phyloP scores from a whole-genome alignment of 441 rosid species.

The Corymbia calophylla region DNA sequence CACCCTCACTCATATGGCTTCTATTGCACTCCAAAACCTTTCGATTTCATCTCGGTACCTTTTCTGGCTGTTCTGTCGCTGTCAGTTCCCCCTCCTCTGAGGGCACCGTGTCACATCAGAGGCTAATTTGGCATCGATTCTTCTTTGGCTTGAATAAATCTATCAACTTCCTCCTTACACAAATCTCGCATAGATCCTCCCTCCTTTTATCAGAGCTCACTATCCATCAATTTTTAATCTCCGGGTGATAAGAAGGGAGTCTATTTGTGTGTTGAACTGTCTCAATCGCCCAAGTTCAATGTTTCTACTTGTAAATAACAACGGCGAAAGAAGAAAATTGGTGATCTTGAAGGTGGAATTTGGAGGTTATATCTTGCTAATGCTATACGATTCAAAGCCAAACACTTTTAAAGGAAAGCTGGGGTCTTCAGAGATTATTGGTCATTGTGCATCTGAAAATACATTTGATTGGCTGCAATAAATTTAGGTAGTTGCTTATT shows the following conservation, averaged over 20 bases:
- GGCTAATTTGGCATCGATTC: neutral
- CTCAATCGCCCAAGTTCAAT: neutral
- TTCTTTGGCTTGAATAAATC: neutral
- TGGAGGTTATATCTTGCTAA: neutral
- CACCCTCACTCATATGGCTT: neutral
- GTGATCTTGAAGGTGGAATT: neutral
- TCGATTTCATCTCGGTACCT: neutral
- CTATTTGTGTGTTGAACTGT: neutral
- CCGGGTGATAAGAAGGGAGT: neutral
- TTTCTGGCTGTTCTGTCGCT: neutral
- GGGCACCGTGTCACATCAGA: neutral
- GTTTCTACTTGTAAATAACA: neutral
- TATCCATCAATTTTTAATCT: neutral
- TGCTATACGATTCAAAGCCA: neutral
- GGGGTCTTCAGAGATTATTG: neutral
- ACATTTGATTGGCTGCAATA: neutral
- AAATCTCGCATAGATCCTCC: neutral
- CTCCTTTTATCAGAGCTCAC: neutral
- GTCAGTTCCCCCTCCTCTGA: neutral
- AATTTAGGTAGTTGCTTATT: conserved; percentile 3
- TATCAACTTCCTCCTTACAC: neutral
- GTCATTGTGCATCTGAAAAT: neutral
- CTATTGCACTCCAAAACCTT: neutral
- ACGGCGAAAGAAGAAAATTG: neutral
- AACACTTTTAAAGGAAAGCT: neutral